These are phyloP conservation scores for Citrus unshiu DNA, from an alignment of 345 rosid genomes.

Conservation along the genomic window DNA sequence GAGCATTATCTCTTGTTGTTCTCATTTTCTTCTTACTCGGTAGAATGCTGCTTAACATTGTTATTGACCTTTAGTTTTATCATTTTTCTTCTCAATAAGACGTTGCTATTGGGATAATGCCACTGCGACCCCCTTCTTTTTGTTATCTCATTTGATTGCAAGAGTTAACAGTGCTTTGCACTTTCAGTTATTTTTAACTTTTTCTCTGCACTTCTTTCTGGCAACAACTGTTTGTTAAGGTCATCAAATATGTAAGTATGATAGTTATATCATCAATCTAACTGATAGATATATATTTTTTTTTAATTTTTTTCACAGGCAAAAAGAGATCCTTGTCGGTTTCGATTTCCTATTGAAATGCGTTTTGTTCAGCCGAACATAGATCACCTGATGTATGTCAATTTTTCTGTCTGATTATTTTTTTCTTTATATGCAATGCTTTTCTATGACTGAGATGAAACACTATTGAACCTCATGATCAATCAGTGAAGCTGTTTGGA, in stretches of 20 bases:
- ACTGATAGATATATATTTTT: slow-evolving; percentile 7
- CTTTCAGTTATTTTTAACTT: not conserved
- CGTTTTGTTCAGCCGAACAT: slow-evolving; percentile 86
- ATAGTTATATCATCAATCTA: not conserved
- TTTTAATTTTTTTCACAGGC: slow-evolving; percentile 44
- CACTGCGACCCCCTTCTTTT: not conserved
- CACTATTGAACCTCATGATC: slow-evolving; percentile 7
- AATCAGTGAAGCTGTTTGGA: slow-evolving; percentile 8
- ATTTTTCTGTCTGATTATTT: slow-evolving; percentile 2
- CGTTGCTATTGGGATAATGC: not conserved
- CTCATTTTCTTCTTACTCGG: not conserved
- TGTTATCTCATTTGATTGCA: not conserved
- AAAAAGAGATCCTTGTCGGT: slow-evolving; percentile 88
- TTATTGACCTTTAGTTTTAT: not conserved
- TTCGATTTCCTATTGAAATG: slow-evolving; percentile 92
- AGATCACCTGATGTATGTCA: slow-evolving; percentile 86
- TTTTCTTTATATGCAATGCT: slow-evolving; percentile 2
- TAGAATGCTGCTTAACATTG: not conserved
- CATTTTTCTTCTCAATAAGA: not conserved
- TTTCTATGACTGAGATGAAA: not conserved
- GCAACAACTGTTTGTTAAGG: not conserved
- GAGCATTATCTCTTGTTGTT: slow-evolving; percentile 23
- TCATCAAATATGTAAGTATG: not conserved
- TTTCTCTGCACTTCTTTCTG: not conserved
- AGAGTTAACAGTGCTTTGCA: not conserved